A percentile compares a stretch with the other conserved stretches of the same genome.
Conservation (phyloP, 257 asterid species). For the Solanum appendiculatum region DNA sequence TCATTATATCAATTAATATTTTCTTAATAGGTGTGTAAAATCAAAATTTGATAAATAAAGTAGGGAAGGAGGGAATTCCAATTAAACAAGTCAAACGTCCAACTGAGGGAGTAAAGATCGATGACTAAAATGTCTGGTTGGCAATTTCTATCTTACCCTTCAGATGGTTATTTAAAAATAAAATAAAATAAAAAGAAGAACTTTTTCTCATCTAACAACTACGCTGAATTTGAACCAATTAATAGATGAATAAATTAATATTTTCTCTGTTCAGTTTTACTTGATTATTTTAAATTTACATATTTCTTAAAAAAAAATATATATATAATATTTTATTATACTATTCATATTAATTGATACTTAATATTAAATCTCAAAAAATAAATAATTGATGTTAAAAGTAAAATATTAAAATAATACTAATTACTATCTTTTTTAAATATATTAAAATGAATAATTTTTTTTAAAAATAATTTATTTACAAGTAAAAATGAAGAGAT, state of each 20-base stretch:
- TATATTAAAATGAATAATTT: too few species aligned
- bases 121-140: neutral
- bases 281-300: neutral
- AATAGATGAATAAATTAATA: neutral
- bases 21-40: too few species aligned
- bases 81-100: neutral
- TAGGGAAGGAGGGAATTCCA: neutral
- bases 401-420: too few species aligned
- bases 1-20: too few species aligned
- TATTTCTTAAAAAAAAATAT: too few species aligned
- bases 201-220: neutral
- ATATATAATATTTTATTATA: too few species aligned
- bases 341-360: neutral
- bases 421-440: too few species aligned
- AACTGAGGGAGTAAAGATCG: neutral
- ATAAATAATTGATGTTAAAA: neutral
- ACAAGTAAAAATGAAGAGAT: too few species aligned
- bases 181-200: neutral
- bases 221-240: neutral
- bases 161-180: neutral
- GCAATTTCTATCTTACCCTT: neutral
- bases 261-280: neutral
- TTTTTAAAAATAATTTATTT: too few species aligned
- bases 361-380: too few species aligned
- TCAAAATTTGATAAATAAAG: neutral